A percentile compares a stretch with the other conserved stretches of the same genome.
Evolutionary conservation across 1,284 basidiomycete genomes (phyloP).

Genomic region (Apiotrichum veenhuisii): DNA sequence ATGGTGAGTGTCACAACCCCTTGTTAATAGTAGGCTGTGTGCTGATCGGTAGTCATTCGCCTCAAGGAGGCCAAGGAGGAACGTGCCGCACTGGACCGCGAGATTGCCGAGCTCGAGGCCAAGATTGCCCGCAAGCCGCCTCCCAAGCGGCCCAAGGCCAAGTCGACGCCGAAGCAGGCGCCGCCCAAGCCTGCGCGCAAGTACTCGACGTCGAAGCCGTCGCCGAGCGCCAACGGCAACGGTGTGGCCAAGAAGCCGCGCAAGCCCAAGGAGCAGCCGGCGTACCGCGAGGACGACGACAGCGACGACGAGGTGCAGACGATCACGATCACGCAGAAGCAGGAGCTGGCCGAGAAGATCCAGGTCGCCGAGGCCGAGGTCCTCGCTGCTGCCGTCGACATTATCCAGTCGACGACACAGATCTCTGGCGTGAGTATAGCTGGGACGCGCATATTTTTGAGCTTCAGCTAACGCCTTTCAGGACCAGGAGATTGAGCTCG

Average conservation of each 20-base stretch:
- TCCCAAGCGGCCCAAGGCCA: constrained; percentile 17
- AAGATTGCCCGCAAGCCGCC: constrained; percentile 25
- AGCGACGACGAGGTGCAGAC: constrained; percentile 35
- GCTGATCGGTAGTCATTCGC: constrained; percentile 9
- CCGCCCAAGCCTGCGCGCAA: constrained; percentile 51
- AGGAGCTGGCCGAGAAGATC: constrained; percentile 90
- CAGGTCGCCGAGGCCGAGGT: constrained; percentile 69
- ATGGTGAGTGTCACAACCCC: constrained; percentile 33
- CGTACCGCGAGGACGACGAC: constrained; percentile 50
- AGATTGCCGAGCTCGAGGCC: constrained; percentile 34
- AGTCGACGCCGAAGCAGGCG: constrained; percentile 50
- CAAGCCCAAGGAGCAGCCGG: constrained; percentile 34
- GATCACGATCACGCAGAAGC: constrained; percentile 88
- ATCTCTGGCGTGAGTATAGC: constrained; percentile 75
- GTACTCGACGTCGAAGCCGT: constrained; percentile 36
- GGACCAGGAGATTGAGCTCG: constrained; percentile 92
- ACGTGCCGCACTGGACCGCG: constrained; percentile 18
- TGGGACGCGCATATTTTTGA: background rate
- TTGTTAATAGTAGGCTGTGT: background rate
- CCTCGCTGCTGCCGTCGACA: constrained; percentile 78
- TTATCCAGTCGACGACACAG: constrained; percentile 84
- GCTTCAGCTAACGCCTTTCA: constrained; percentile 49
- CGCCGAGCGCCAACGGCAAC: constrained; percentile 34
- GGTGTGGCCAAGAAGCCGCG: constrained; percentile 36
- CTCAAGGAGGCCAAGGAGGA: constrained; percentile 20